A percentile compares a stretch with the other conserved stretches of the same genome.
These are phyloP conservation scores for Purpureocillium takamizusanense DNA, from an alignment of 2,329 filamentous ascomycete genomes.

Conservation along the genomic window DNA sequence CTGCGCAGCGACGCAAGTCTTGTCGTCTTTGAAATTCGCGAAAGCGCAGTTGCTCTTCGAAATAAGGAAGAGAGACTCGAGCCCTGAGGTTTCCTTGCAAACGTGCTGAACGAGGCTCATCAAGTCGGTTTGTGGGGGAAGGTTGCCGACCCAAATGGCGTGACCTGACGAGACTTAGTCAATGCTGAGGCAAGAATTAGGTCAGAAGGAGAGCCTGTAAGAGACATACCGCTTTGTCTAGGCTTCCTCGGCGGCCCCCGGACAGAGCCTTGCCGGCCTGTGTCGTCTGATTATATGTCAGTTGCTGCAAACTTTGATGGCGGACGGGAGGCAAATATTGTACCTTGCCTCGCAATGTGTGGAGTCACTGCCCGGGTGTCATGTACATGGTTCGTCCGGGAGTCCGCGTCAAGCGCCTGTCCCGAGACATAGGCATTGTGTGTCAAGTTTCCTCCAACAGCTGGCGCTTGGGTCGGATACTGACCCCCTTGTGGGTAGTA, in stretches of 20 bases:
- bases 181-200: neutral
- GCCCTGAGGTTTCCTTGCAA: slow-evolving; percentile 64
- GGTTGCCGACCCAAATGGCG: slow-evolving; percentile 91
- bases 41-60: slow-evolving; percentile 97
- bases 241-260: slow-evolving; percentile 30
- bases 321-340: no score
- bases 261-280: slow-evolving; percentile 15
- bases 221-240: slow-evolving; percentile 53
- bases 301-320: no score
- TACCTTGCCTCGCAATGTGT: slow-evolving; percentile 9
- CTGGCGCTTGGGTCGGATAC: slow-evolving; percentile 23
- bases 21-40: slow-evolving; percentile 84
- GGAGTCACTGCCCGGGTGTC: slow-evolving; percentile 5
- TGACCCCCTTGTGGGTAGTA: slow-evolving; percentile 34
- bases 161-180: slow-evolving; percentile 45
- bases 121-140: slow-evolving; percentile 74
- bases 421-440: neutral
- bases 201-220: no score
- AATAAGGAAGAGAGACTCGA: slow-evolving; percentile 88
- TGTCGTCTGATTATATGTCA: slow-evolving; percentile 6
- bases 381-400: no score
- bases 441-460: slow-evolving; percentile 22
- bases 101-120: slow-evolving; percentile 87
- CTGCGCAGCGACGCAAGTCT: slow-evolving; percentile 67
- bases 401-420: no score